Conservation (phyloP, 768 basidiomycete species). For the Kwoniella europaea region DNA sequence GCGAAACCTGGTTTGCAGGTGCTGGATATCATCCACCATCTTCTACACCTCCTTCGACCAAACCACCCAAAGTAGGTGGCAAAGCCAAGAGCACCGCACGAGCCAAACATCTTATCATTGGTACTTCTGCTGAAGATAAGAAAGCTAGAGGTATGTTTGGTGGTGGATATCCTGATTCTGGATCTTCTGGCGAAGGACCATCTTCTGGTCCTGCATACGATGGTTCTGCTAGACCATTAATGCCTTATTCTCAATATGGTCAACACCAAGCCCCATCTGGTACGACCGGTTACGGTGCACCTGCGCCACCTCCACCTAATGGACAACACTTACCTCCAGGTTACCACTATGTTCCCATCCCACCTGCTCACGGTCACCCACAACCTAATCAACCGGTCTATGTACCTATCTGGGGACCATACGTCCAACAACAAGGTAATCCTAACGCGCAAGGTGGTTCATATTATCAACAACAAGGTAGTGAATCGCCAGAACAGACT, state of each 20-base stretch:
- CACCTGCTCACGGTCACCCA: slow-evolving; percentile 28
- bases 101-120: slow-evolving; percentile 48
- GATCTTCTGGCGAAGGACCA: slow-evolving; percentile 35
- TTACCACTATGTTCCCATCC: slow-evolving; percentile 48
- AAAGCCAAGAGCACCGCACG: slow-evolving; percentile 49
- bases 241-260: slow-evolving; percentile 18
- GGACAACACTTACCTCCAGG: slow-evolving; percentile 34
- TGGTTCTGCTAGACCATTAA: slow-evolving; percentile 33
- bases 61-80: slow-evolving; percentile 22
- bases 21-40: slow-evolving; percentile 50
- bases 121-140: slow-evolving; percentile 33
- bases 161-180: slow-evolving; percentile 16
- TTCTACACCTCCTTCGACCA: not conserved
- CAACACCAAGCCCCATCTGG: slow-evolving; percentile 1
- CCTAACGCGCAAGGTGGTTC: not conserved
- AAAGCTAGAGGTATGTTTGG: slow-evolving; percentile 12
- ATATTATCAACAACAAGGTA: slow-evolving; percentile 15
- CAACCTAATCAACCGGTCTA: slow-evolving; percentile 35
- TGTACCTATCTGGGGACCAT: slow-evolving; percentile 35
- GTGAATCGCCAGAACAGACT: slow-evolving; percentile 15
- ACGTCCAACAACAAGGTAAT: slow-evolving; percentile 18
- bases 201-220: slow-evolving; percentile 49
- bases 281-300: slow-evolving; percentile 5
- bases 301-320: slow-evolving; percentile 24
- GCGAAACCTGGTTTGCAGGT: slow-evolving; percentile 51